Evolutionary conservation across 805 yeast genomes (phyloP), one percentile per base, ranked within the genome.

Genomic region (Pachysolen tannophilus): DNA sequence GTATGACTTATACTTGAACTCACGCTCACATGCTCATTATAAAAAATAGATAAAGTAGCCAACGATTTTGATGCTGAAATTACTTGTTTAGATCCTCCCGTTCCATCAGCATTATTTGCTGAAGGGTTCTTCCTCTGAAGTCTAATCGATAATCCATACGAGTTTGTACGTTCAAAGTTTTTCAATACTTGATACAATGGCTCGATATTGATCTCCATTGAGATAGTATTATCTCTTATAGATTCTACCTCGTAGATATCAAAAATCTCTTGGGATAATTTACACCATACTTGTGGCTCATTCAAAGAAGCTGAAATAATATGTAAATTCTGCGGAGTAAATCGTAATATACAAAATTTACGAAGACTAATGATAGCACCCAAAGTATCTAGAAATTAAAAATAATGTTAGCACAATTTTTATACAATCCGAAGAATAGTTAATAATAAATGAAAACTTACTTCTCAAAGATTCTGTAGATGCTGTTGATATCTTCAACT

Each of bases 251-350:
- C 76, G 27, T 71, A 63, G 28, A 62, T 55, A 43, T 62, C 63
- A 60, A 78, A 70, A 26, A 75, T 49, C 10, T 63, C 55, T 3
- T 48, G 62, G 13, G 66, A 60, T 10, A 80, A 47, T 40, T 71
- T 72, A 43, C 81, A 69, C 85, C 86, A 81, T 2, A 76, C 72
- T 42, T 78, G 84, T 2, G 86, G 84, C 39, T 77, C 81, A 29
- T 66, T 61, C 19, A 65, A 44, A 7, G 70, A 62, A 2, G 69
- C 63, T 43, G 78, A 73, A 4, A 78, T 69, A 10, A 78, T 63
- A 26, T 61, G 50, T 28, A 81, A 53, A 37, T 63, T 63, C 1
- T 59, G 51, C 3, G 67, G 72, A 1, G 75, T 67, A 55, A 81
- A 75, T 34, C 75, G 58, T 17, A 81, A 57, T 1, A 76, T 68